Evolutionary conservation across 2,329 filamentous ascomycete genomes (phyloP), one percentile per base, ranked within the genome.

Genomic region (Dactylellina leptospora): DNA sequence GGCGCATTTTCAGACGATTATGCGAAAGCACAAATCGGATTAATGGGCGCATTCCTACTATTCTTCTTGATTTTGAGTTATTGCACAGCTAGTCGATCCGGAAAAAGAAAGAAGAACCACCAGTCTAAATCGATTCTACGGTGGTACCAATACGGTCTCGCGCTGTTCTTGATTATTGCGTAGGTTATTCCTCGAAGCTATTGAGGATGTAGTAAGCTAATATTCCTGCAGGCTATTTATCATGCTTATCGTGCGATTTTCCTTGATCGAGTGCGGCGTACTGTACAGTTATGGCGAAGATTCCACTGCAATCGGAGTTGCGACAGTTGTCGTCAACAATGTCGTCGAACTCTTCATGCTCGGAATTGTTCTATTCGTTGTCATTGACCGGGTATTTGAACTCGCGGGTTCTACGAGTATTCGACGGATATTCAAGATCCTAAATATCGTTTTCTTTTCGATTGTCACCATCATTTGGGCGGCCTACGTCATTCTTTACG

Each of bases 141-240:
- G 22, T 72, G 68, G 68, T 72, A 59, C 20, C 68, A 72, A 10
- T 72, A 40, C 18, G 68, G 68, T 25, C 30, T 72, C 20, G 68
- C 53, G 1, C 13, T 72, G 38, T 64, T 72, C n/a, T 53, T 64
- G 16, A 27, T 64, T 8, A 25, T 72, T n/a, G 51, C 59, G 68
- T 72, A 23, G 64, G 68, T 64, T 4, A 27, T 16, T 42, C 3
- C 28, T 50, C 20, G 23, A 47, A 36, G 23, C n/a, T 42, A 28
- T 33, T 51, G 18, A 20, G 6, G 27, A n/a, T 27, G 5, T 25
- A 8, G 16, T 10, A 53, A 27, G 2, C 13, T 36, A 20, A 23
- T 38, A 10, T 22, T 22, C 53, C 10, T 28, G n/a, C 13, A 72
- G 68, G n/a, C 25, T 44, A 23, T 59, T 64, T 18, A 60, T 72